Evolutionary conservation across 169 alveolate species (phyloP).

Genomic region (Eimeria zaria): DNA sequence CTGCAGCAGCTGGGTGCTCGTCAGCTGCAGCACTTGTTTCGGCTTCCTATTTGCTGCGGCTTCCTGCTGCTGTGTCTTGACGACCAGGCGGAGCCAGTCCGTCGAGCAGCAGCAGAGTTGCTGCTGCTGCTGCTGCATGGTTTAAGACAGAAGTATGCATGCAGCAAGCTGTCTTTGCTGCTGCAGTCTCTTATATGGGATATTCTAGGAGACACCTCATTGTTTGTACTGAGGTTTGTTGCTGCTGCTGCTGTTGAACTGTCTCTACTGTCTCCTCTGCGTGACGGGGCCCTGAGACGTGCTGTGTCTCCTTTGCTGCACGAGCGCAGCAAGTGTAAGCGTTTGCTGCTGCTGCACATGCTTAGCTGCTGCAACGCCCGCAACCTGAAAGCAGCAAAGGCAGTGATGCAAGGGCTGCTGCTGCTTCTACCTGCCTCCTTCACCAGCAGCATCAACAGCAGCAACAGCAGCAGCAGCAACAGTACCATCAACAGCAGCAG

Average conservation of each 20-base stretch:
- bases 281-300: slow-evolving; percentile 80
- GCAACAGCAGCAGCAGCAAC: slow-evolving; percentile 23
- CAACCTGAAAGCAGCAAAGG: slow-evolving; percentile 63
- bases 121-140: slow-evolving; percentile 75
- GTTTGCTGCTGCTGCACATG: slow-evolving; percentile 76
- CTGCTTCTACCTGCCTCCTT: slow-evolving; percentile 28
- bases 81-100: slow-evolving; percentile 45
- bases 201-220: slow-evolving; percentile 26
- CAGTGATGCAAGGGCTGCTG: slow-evolving; percentile 78
- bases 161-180: slow-evolving; percentile 82
- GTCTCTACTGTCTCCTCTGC: slow-evolving; percentile 68
- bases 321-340: slow-evolving; percentile 25
- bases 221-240: slow-evolving; percentile 66
- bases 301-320: slow-evolving; percentile 74
- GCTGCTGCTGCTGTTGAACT: slow-evolving; percentile 73
- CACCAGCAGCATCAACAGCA: slow-evolving; percentile 53
- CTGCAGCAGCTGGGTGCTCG: slow-evolving; percentile 79
- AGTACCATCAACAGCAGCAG: slow-evolving; percentile 45
- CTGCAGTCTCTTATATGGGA: slow-evolving; percentile 80
- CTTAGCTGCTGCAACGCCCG: slow-evolving; percentile 53
- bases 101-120: slow-evolving; percentile 53
- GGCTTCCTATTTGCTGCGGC: slow-evolving; percentile 56
- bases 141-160: slow-evolving; percentile 16
- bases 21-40: slow-evolving; percentile 58
- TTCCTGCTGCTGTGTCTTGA: slow-evolving; percentile 67